Evolutionary conservation across 2,329 filamentous ascomycete genomes (phyloP).

Genomic region (Xylaria sp.): DNA sequence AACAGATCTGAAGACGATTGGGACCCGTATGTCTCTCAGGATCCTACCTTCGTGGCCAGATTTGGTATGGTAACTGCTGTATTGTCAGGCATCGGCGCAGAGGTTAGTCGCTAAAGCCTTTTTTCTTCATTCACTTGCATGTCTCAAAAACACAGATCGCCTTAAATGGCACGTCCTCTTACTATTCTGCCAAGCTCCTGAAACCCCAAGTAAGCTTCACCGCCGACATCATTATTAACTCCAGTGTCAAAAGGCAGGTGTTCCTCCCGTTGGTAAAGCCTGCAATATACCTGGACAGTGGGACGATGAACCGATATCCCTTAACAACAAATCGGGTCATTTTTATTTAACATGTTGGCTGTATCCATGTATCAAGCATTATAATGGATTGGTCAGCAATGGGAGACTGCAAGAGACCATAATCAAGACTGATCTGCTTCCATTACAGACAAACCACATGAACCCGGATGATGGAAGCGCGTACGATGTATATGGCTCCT

Average conservation of each 20-base stretch:
- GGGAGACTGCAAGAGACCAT: neutral
- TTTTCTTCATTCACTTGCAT: too few species aligned
- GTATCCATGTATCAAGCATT: neutral
- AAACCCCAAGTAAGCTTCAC: too few species aligned
- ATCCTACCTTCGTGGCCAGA: neutral
- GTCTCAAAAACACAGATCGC: too few species aligned
- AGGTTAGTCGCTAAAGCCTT: too few species aligned
- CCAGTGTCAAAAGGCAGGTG: neutral
- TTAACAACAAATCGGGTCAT: neutral
- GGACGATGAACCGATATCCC: neutral
- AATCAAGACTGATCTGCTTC: conserved; percentile 2
- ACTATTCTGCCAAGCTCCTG: too few species aligned
- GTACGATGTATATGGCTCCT: neutral
- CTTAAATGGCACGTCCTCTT: too few species aligned
- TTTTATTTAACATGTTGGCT: neutral
- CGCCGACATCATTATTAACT: too few species aligned
- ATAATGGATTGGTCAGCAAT: neutral
- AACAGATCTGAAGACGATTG: neutral
- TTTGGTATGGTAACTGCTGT: neutral
- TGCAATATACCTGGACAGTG: neutral
- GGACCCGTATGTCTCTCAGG: neutral
- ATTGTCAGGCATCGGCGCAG: neutral
- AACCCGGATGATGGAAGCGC: neutral
- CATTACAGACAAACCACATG: neutral
- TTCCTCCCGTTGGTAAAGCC: neutral